Evolutionary conservation across 805 yeast genomes (phyloP), one percentile per base, ranked within the genome.

Genomic region (Sporopachydermia lactativora): DNA sequence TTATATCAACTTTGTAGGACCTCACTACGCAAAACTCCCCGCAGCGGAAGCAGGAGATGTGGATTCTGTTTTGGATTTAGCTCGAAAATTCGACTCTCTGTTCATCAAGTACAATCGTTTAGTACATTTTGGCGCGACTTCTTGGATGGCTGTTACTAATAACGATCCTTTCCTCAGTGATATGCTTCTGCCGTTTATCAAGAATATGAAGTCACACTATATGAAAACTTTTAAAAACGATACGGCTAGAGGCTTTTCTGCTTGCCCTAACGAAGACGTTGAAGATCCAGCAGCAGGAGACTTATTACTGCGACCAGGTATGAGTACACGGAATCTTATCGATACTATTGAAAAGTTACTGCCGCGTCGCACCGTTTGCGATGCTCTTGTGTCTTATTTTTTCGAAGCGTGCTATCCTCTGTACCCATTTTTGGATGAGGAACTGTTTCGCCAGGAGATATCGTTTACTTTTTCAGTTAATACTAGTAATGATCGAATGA

Each of bases 181-280:
- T 18, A 36, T 36, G 34, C 18, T 36, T 36, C 13, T 36, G 5
- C 39, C 39, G 5, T 36, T 14, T 36, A 17, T 36, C 5, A 36
- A 39, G 41, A 19, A 14, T 4, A 35, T 40, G 16, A 8, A 40
- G 38, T 38, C 31, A 19, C 18, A 40, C 15, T 16, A 17, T 15
- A 40, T 37, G 28, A 46, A 42, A 36, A 37, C 41, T 37, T 36
- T 36, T 19, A 37, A 38, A 19, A 46, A 46, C n/a, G n/a, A n/a
- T n/a, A n/a, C n/a, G n/a, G n/a, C n/a, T n/a, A n/a, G n/a, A n/a
- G n/a, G n/a, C n/a, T 8, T 39, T 39, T 39, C 53, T 36, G 44
- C 57, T 5, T 46, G 42, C 15, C 42, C 51, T 39, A 52, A 52
- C 19, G 44, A 43, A 17, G 46, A n/a, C 39, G 49, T 49, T 2